Percentiles rank a stretch among this genome's conserved stretches.
These are phyloP conservation scores for Dictyostelium purpureum DNA, from an alignment of 78 protist genomes.

Conservation along the genomic window DNA sequence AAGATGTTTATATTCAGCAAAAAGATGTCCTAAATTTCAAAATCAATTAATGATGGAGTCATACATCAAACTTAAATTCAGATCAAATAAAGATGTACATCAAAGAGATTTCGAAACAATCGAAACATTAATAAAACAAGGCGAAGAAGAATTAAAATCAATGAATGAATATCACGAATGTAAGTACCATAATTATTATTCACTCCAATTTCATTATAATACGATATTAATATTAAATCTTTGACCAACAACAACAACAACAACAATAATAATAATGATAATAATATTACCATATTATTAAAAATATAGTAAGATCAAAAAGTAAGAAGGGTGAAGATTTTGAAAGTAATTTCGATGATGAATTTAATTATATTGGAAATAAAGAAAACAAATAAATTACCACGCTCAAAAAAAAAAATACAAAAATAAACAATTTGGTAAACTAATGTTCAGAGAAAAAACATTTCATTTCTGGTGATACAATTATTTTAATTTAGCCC, in stretches of 20 bases:
- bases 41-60: constrained; percentile 47
- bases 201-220: neutral
- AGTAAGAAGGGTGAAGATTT: constrained; percentile 29
- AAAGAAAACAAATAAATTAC: neutral
- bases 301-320: constrained; percentile 14
- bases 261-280: too few species aligned
- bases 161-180: constrained; percentile 66
- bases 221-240: neutral
- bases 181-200: neutral
- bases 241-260: neutral
- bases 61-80: constrained; percentile 30
- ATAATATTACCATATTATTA: neutral
- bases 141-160: constrained; percentile 72
- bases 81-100: constrained; percentile 21
- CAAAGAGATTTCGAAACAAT: constrained; percentile 49
- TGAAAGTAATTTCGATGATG: constrained; percentile 11
- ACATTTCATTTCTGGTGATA: too few species aligned
- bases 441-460: too few species aligned
- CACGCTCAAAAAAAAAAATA: neutral
- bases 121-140: constrained; percentile 11
- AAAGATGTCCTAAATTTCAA: constrained; percentile 57
- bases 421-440: too few species aligned
- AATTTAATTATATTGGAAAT: neutral
- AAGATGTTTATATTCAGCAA: constrained; percentile 43
- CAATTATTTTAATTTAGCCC: too few species aligned